phyloP scores from a whole-genome alignment of 345 rosid species.

The Euphorbia peplus region DNA sequence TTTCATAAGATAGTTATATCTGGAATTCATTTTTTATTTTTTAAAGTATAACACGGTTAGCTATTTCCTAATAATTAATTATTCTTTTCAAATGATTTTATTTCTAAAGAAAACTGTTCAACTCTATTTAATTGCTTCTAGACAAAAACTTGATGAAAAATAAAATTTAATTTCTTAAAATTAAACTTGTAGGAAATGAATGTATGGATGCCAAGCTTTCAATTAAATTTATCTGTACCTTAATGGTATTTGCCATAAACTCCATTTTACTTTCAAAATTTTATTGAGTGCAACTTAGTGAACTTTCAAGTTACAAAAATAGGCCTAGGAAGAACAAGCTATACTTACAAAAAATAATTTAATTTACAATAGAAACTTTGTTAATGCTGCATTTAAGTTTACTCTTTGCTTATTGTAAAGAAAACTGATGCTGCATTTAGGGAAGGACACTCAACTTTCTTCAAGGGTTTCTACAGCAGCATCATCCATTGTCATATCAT shows the following conservation, averaged over 20 bases:
- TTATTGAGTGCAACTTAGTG: background rate
- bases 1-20: background rate
- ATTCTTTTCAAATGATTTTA: too few relatives aligned
- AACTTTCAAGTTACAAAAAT: background rate
- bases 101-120: too few relatives aligned
- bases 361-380: constrained; percentile 1
- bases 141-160: background rate
- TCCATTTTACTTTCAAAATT: too few relatives aligned
- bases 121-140: too few relatives aligned
- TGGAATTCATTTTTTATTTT: too few relatives aligned
- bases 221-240: too few relatives aligned
- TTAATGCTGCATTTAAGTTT: background rate
- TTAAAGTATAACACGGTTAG: too few relatives aligned
- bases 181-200: too few relatives aligned
- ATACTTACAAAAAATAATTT: constrained; percentile 15
- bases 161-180: background rate
- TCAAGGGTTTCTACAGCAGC: constrained; percentile 17
- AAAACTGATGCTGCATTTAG: background rate
- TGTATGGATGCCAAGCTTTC: too few relatives aligned
- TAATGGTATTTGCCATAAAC: too few relatives aligned
- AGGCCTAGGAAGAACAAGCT: constrained; percentile 7
- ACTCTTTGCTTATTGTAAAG: background rate
- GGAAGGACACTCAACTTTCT: constrained; percentile 13
- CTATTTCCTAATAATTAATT: too few relatives aligned
- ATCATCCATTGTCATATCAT: constrained; percentile 28